Base-by-base conservation (phyloP, 768 basidiomycete genomes). In the Trametes meyenii region DNA sequence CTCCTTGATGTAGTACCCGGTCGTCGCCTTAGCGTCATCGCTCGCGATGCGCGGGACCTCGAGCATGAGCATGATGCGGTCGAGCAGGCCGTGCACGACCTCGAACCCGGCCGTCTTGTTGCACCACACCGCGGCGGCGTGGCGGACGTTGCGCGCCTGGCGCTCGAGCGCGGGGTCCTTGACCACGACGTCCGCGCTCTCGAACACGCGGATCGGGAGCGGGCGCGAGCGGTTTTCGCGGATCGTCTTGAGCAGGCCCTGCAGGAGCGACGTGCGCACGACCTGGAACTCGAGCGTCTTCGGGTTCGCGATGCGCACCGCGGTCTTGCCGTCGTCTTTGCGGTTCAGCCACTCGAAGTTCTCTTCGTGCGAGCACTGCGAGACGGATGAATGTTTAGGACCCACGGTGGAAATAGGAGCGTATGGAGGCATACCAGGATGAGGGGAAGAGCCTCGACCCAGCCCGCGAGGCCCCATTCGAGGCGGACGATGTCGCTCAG, bases 231-330 rank as follows among this genome's bases (percentile, higher is more conserved):
- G 87, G 78, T 99, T 99, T 78, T 99, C 97, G 67, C 97, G 89
- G 46, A 97, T 81, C 17, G 96, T 97, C 78, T 99, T 99, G 68
- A 99, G 86, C 46, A 99, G 85, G 52, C 97, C 97, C 14, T 96
- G 96, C 7, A 99, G 79, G 55, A 99, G 87, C 26, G 96, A 94
- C 1, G 97, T 98, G 64, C 97, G 91, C 45, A 98, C 94, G 60
- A 98, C 90, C 77, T 99, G 97, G 77, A 97, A 98, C 74, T 98
- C 97, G 66, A 94, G 83, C 23, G 97, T 94, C 78, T 97, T 98
- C 0, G 97, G 97, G 76, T 99, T 99, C 60, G 91, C 94, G 62
- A 98, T 93, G 68, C 90, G 90, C 63, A 98, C 87, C 1, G 90
- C 96, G 21, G 84, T 83, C 38, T 83, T 83, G 42, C 87, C 87